phyloP scores from a whole-genome alignment of 176 grass and related monocot genomes.

The Aegilops tauschii region DNA sequence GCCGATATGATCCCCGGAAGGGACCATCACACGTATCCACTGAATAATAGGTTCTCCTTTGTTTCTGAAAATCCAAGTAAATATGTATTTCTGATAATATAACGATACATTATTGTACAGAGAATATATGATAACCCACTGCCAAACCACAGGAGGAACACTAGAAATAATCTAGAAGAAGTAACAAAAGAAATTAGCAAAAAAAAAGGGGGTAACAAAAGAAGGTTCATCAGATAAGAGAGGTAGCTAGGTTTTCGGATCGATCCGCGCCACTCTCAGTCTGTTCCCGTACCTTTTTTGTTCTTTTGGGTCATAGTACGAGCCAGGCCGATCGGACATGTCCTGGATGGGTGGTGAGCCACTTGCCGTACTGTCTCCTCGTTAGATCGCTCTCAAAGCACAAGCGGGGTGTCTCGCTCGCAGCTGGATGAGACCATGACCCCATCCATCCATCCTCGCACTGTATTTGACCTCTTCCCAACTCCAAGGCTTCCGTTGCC shows the following conservation, averaged over 20 bases:
- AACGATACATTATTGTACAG: neutral
- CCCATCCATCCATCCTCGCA: neutral
- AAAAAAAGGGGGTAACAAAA: no score
- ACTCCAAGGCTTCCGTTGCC: neutral
- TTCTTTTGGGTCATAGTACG: neutral
- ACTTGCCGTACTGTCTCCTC: neutral
- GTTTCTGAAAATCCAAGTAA: neutral
- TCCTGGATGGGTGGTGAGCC: neutral
- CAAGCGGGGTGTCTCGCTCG: neutral
- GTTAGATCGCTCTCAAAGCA: neutral
- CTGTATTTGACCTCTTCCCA: neutral
- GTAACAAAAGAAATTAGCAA: neutral
- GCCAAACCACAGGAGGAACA: neutral
- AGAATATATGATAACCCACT: neutral
- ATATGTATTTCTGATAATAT: neutral
- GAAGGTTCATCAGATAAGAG: neutral
- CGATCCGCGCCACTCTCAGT: neutral
- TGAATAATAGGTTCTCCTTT: neutral
- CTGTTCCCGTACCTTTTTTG: neutral
- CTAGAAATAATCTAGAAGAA: neutral
- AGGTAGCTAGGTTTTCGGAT: neutral
- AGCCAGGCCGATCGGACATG: neutral
- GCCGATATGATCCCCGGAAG: neutral
- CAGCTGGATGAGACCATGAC: constrained; percentile 10
- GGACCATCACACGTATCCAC: neutral